Evolutionary conservation across 495 filamentous ascomycete genomes (phyloP), one percentile per base, ranked within the genome.

Genomic region (Platismatia glauca): DNA sequence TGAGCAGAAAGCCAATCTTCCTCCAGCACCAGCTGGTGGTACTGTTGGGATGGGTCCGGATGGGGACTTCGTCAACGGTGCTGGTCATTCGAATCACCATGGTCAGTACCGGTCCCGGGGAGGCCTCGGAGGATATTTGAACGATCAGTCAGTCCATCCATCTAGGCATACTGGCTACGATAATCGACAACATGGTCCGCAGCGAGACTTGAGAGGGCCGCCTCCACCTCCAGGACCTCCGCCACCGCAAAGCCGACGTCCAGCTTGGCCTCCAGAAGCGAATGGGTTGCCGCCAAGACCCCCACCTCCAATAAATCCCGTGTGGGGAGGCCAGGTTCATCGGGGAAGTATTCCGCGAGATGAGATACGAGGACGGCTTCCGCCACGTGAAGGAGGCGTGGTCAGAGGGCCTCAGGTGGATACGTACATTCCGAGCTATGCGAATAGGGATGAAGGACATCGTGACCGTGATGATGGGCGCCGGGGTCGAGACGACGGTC

Each of bases 21-120:
- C 94, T 31, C 94, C 94, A 22, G 92, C 91, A 24, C 95, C 94
- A 16, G 89, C 91, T 66, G 91, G 90, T 27, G 90, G 89, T 18
- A 90, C 88, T 15, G 89, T 95, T 24, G 93, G 94, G 20, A 84
- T 86, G 66, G 86, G 87, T 22, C 82, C 84, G 37, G 83, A 84
- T 67, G 82, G 83, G 58, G 85, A 85, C 50, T 86, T 79, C 78
- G 75, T 66, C 59, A 64, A 70, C 65, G 71, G 67, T 34, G 48
- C 56, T 16, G 33, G 46, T 18, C 34, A 53, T 22, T 24, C 52
- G 13, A 66, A 67, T 35, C 59, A 67, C 24, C 57, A 56, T 18
- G 56, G 50, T 55, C 61, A 57, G 41, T 63, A 57, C 35, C 33
- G 65, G 62, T 59, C 43, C 29, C 50, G 59, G 29, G 66, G 57